Evolutionary conservation across 768 basidiomycete genomes (phyloP), one percentile per base, ranked within the genome.

Genomic region (Suillus spraguei): DNA sequence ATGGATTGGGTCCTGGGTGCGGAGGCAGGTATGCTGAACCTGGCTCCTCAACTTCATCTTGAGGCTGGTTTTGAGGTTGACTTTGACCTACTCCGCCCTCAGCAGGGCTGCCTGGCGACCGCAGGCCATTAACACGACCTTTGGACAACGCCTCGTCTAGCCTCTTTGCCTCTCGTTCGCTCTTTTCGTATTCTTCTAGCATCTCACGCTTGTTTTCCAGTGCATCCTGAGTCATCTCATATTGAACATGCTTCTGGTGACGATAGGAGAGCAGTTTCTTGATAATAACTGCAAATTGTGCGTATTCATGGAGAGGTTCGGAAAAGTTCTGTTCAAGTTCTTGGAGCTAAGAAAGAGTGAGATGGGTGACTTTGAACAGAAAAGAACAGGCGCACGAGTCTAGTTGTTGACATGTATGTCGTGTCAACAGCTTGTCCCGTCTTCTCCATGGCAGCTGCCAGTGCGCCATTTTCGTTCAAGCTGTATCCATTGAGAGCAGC

Each of bases 161-260:
- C 61, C 97, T 82, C 62, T 86, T 85, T 8, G 97, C 95, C 75
- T 99, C 97, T 44, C 83, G 81, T 76, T 99, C 97, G 63, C 90
- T 95, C 77, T 90, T 93, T 77, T 99, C 97, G 24, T 97, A 82
- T 52, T 96, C 92, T 60, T 90, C 94, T 60, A 99, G 79, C 68
- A 88, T 83, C 69, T 92, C 93, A 62, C 88, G 88, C 76, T 94
- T 97, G 16, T 80, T 79, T 67, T 95, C 95, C 14, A 99, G 81
- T 32, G 83, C 82, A 72, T 98, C 96, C 75, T 97, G 92, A 4
- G 97, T 97, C 85, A 97, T 92, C 77, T 99, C 97, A 71, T 90
- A 96, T 74, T 99, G 97, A 9, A 95, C 91, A 66, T 99, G 95
- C 77, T 99, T 99, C 78, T 96, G 95, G 73, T 99, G 97, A 49